Base-by-base conservation (phyloP, 192 early-diverging fungal species). In the Jimgerdemannia flammicorona region DNA sequence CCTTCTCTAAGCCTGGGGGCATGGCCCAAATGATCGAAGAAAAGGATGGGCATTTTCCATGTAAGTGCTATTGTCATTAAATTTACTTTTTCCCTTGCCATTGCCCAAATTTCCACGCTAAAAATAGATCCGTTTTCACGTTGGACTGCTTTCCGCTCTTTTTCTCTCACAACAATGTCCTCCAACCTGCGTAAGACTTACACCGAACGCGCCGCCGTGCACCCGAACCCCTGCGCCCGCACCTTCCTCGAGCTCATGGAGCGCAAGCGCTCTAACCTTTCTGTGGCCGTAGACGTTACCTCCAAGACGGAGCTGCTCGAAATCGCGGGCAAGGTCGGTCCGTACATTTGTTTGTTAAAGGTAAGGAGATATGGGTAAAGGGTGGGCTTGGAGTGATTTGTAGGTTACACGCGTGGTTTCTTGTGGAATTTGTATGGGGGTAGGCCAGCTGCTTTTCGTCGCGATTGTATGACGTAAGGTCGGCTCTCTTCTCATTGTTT, bases 271-370 rank as follows among this genome's bases (percentile, higher is more conserved):
- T 91, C 92, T 20, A 98, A 98, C 83, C 85, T 99, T 19, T 95
- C 91, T 10, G 85, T 98, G 43, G 93, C 96, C 8, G 95, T 92
- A 74, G 98, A 99, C 83, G 91, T 99, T 40, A 93, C 90, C 59
- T 89, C 91, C 11, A 96, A 97, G 85, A 85, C 85, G 29, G 96
- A 96, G 78, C 88, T 99, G 40, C 86, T 99, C 69, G 87, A 86
- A 9, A 81, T 99, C 66, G 95, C 96, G 29, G 94, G 96, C 82
- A 81, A 87, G 49, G 91, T 94, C 42, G 98, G 98, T 6, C 98
- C 97, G 3, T 97, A 92, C 82, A 95, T 99, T 78, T 98, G 97
- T 83, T 84, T 95, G 29, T 85, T 99, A 67, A 99, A 99, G 88
- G 91, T 94, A 78, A 54, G 63, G n/a, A 17, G n/a, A 66, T 43